Percentiles rank a stretch among this genome's conserved stretches.
Evolutionary conservation across 2,329 filamentous ascomycete species (phyloP).

Genomic region (Colletotrichum sp.): DNA sequence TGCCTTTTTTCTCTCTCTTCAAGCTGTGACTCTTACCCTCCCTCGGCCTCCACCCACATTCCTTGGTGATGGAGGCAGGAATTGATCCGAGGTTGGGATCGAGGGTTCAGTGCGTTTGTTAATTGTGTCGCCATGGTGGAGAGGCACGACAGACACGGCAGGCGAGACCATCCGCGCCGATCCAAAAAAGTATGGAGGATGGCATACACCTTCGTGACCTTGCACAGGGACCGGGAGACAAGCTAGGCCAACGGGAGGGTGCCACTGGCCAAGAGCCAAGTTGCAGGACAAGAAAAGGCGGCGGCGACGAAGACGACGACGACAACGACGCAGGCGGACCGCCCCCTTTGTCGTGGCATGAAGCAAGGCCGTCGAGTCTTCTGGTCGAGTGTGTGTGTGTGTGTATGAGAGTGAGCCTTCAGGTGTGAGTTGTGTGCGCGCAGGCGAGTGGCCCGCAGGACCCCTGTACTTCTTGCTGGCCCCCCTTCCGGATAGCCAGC

Average conservation of each 20-base stretch:
- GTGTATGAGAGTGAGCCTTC: background rate
- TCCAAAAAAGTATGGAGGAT: background rate
- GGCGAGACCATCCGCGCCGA: background rate
- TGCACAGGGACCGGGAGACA: background rate
- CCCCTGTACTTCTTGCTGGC: background rate
- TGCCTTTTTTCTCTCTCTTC: constrained; percentile 1
- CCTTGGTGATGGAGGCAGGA: background rate
- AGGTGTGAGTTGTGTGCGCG: background rate
- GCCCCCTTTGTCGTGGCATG: background rate
- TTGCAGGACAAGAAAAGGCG: background rate
- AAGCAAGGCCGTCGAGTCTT: background rate
- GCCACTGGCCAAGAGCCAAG: background rate
- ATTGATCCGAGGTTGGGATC: background rate
- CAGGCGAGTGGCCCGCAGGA: background rate
- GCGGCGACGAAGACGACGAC: background rate
- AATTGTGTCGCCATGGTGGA: background rate
- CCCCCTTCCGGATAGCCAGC: background rate
- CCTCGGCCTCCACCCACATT: background rate
- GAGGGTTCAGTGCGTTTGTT: background rate
- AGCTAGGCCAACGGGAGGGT: background rate
- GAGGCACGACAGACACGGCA: background rate
- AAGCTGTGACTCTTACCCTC: background rate
- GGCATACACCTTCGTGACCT: background rate
- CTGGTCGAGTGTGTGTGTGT: background rate
- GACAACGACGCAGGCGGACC: background rate